These are phyloP conservation scores for Plasmodium chabaudi DNA, from an alignment of 169 alveolate species.

Conservation along the genomic window DNA sequence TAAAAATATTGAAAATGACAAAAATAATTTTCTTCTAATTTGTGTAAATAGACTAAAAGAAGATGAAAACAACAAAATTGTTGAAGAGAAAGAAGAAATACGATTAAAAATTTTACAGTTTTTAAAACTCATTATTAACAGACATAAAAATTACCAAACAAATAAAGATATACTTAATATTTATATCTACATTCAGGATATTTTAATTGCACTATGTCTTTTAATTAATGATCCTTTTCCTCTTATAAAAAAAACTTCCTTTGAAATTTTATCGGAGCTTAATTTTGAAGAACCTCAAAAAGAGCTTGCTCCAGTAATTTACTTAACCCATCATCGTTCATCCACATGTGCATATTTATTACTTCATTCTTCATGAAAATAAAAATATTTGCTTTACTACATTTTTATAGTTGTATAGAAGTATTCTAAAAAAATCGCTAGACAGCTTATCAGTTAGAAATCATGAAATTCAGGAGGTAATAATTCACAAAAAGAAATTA, in stretches of 20 bases:
- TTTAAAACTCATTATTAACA: constrained; percentile 27
- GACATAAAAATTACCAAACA: constrained; percentile 12
- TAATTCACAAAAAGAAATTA: neutral
- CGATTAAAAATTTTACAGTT: constrained; percentile 56
- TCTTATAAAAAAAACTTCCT: constrained; percentile 41
- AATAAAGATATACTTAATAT: constrained; percentile 17
- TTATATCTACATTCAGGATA: constrained; percentile 24
- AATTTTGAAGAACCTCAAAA: constrained; percentile 8
- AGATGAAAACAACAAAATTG: constrained; percentile 42
- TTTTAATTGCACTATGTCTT: constrained; percentile 34
- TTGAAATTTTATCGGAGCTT: constrained; percentile 42
- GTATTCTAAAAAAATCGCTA: constrained; percentile 27
- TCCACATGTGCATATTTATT: neutral
- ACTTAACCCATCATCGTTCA: too few relatives aligned
- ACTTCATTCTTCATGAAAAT: neutral
- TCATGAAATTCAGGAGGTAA: constrained; percentile 47
- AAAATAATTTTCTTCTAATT: constrained; percentile 26
- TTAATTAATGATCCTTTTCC: constrained; percentile 62
- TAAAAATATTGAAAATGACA: constrained; percentile 24
- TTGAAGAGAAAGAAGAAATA: constrained; percentile 74
- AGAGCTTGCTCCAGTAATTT: constrained; percentile 37
- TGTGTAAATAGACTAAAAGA: constrained; percentile 52
- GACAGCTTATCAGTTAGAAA: constrained; percentile 18
- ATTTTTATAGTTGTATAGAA: constrained; percentile 20
- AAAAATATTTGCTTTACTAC: neutral